Base-by-base conservation (phyloP, 495 filamentous ascomycete genomes). In the Xeromyces bisporus region DNA sequence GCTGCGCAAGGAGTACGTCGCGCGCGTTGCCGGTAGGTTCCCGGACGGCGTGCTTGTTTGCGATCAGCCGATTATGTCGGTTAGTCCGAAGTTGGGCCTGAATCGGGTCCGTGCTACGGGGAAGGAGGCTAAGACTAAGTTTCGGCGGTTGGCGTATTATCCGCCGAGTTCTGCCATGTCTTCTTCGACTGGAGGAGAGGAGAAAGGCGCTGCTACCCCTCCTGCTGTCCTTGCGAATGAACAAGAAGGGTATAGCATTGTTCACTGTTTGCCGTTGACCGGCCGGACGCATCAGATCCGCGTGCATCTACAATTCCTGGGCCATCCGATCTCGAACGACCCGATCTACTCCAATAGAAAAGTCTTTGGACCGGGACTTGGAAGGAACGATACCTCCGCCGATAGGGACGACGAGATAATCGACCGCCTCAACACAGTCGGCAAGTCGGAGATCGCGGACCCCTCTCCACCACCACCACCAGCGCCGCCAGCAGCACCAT, bases 321-420 rank as follows among this genome's bases (percentile, higher is more conserved):
- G 89, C 6, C 79, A 97, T 43, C 91, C 89, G 2, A 94, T 97
- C 43, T 71, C 77, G 29, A 96, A 96, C 48, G 89, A 97, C 47
- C 89, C 89, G 2, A 97, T 97, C 37, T 97, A 97, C 51, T 83
- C 79, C 42, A 96, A 96, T 44, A 76, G 80, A 35, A 71, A 71
- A 28, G 89, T 96, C 12, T 97, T 91, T 64, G 91, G 91, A 2
- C 61, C 73, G 1, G 65, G 70, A 1, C 67, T 97, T 0, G 89
- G 78, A 5, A 66, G 66, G 29, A 69, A 76, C 30, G 80, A 86
- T 36, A 67, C 62, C 5, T 52, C 61, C 3, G 65, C 67, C 3
- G 76, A 82, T 23, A 72, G 69, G 11, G 89, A 97, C 50, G 80
- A 82, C 17, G 82, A 89, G 45, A 77, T 97, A 36, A 85, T 96